phyloP scores from a whole-genome alignment of 257 asterid genomes.

The Linaria vulgaris region DNA sequence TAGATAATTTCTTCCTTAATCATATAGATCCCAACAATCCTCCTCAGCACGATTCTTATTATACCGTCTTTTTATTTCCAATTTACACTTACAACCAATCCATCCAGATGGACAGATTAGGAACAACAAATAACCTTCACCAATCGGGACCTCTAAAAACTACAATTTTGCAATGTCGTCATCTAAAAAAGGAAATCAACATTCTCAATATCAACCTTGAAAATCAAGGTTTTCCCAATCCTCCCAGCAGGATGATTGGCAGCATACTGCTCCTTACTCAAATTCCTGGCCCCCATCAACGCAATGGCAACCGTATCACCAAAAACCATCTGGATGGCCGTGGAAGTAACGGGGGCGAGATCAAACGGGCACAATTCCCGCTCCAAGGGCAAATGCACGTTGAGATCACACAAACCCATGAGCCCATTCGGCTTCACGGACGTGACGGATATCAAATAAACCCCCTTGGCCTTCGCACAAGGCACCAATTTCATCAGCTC shows the following conservation, averaged over 20 bases:
- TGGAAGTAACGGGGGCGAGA: conserved; percentile 78
- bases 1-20: no score
- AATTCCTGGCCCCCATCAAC: conserved; percentile 74
- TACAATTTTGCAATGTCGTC: no score
- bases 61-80: no score
- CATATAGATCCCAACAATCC: no score
- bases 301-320: conserved; percentile 95
- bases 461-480: conserved; percentile 89
- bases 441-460: conserved; percentile 72
- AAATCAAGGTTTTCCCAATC: conserved; percentile 58
- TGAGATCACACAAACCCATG: conserved; percentile 63
- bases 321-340: conserved; percentile 65
- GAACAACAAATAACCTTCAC: no score
- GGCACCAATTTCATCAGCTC: conserved; percentile 80
- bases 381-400: conserved; percentile 92
- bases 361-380: conserved; percentile 87
- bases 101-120: no score
- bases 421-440: conserved; percentile 74
- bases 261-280: conserved; percentile 83
- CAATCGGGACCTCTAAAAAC: no score
- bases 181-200: no score
- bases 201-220: conserved; percentile 54
- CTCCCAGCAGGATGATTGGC: conserved; percentile 68
- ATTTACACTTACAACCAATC: no score
- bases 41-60: no score